Evolutionary conservation across 176 grass and related monocot species (phyloP).

Genomic region (Zoysia pacifica): DNA sequence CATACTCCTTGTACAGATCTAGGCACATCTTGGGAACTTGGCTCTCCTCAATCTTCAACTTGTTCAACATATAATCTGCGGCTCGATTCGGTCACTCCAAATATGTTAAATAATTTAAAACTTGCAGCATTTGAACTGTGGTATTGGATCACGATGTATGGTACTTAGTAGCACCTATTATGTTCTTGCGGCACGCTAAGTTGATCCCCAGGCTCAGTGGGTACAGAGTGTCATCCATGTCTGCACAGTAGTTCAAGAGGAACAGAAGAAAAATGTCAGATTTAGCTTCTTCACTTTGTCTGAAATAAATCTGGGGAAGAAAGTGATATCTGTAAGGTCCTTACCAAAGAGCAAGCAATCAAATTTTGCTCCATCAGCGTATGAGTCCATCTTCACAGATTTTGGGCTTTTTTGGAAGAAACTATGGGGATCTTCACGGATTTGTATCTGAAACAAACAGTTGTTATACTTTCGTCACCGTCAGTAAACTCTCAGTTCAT

Average conservation of each 20-base stretch:
- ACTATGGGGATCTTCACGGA: not conserved
- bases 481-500: not conserved
- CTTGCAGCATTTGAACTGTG: not conserved
- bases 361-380: slow-evolving; percentile 57
- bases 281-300: not conserved
- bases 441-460: slow-evolving; percentile 15
- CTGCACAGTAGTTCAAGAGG: slow-evolving; percentile 33
- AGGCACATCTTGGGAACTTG: slow-evolving; percentile 80
- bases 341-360: slow-evolving; percentile 89
- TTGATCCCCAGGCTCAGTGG: slow-evolving; percentile 79
- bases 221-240: slow-evolving; percentile 97
- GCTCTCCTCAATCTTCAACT: slow-evolving; percentile 71
- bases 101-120: not conserved
- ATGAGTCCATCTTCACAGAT: slow-evolving; percentile 51
- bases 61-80: slow-evolving; percentile 82
- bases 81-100: not conserved
- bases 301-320: not conserved
- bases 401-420: too few relatives aligned
- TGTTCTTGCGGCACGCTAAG: slow-evolving; percentile 89
- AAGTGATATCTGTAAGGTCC: not conserved
- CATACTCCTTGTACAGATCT: slow-evolving; percentile 88
- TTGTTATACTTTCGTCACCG: not conserved
- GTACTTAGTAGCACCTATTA: slow-evolving; percentile 47
- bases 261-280: not conserved
- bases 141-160: not conserved